phyloP scores from a whole-genome alignment of 352 stramenopile genomes.

The Phytophthora europaea region DNA sequence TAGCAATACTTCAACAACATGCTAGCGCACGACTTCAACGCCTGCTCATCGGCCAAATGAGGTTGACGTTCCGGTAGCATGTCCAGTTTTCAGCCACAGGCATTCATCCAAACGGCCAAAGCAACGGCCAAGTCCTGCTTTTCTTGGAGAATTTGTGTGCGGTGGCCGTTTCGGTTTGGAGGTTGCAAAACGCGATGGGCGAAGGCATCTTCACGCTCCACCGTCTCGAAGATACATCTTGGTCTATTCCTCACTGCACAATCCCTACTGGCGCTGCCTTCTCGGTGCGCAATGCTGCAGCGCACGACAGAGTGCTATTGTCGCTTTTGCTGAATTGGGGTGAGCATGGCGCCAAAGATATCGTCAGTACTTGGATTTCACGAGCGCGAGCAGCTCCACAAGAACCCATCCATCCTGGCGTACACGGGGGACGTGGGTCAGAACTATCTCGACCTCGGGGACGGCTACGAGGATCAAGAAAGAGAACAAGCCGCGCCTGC shows the following conservation, averaged over 20 bases:
- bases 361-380: constrained; percentile 29
- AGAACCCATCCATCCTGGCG: constrained; percentile 37
- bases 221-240: constrained; percentile 21
- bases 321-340: constrained; percentile 23
- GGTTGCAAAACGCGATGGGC: constrained; percentile 24
- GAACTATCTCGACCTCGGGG: constrained; percentile 36
- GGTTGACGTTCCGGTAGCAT: neutral
- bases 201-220: neutral
- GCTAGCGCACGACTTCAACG: neutral
- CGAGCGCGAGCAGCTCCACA: constrained; percentile 34
- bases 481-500: neutral
- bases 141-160: neutral
- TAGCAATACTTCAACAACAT: neutral
- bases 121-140: neutral
- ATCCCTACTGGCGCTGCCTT: neutral
- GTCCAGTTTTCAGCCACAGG: neutral
- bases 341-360: constrained; percentile 36
- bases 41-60: too few species aligned
- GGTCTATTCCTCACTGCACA: constrained; percentile 12
- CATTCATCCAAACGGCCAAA: neutral
- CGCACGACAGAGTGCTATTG: constrained; percentile 7
- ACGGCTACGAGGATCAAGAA: constrained; percentile 23
- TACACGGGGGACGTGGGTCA: constrained; percentile 37
- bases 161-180: constrained; percentile 2
- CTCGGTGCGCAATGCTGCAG: constrained; percentile 4